These are phyloP conservation scores for Dactylella cylindrospora DNA, from an alignment of 2,329 filamentous ascomycete genomes.

Conservation along the genomic window DNA sequence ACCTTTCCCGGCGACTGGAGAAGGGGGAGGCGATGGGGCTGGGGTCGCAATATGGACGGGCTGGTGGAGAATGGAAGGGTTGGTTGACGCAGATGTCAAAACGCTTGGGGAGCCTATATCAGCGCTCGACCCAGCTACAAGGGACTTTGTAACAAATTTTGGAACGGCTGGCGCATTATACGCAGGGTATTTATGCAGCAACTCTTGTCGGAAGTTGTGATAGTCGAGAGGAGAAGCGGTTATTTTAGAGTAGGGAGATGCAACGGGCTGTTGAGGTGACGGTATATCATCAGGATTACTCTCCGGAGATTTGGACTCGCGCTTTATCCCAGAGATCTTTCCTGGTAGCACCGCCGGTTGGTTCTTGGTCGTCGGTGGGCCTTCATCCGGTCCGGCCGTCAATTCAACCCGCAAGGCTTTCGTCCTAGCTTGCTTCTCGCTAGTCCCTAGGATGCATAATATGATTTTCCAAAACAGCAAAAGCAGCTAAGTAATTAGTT, in stretches of 20 bases:
- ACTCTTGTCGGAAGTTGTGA: slow-evolving; percentile 92
- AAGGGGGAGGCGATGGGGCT: slow-evolving; percentile 90
- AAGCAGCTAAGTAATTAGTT: slow-evolving; percentile 61
- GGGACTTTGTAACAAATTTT: slow-evolving; percentile 85
- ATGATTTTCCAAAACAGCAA: slow-evolving; percentile 62
- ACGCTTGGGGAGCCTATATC: slow-evolving; percentile 57
- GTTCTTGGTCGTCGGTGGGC: slow-evolving; percentile 53
- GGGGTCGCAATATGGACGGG: slow-evolving; percentile 98
- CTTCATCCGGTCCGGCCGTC: slow-evolving; percentile 84
- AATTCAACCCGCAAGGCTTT: slow-evolving; percentile 56
- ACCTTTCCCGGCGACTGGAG: slow-evolving; percentile 72
- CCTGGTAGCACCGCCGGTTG: slow-evolving; percentile 57
- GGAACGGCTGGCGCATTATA: slow-evolving; percentile 86
- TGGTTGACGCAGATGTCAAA: slow-evolving; percentile 33
- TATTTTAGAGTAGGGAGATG: slow-evolving; percentile 69
- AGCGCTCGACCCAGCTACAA: slow-evolving; percentile 71
- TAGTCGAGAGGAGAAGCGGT: slow-evolving; percentile 95
- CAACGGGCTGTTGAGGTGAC: slow-evolving; percentile 53
- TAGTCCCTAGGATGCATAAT: slow-evolving; percentile 28
- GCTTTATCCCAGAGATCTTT: slow-evolving; percentile 59
- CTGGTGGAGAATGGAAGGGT: slow-evolving; percentile 81
- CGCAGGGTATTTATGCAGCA: slow-evolving; percentile 95
- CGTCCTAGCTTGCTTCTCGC: slow-evolving; percentile 34
- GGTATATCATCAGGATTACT: slow-evolving; percentile 73
- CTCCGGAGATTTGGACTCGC: slow-evolving; percentile 54